phyloP scores from a whole-genome alignment of 1,284 basidiomycete species.

The Heliocybe sulcata region DNA sequence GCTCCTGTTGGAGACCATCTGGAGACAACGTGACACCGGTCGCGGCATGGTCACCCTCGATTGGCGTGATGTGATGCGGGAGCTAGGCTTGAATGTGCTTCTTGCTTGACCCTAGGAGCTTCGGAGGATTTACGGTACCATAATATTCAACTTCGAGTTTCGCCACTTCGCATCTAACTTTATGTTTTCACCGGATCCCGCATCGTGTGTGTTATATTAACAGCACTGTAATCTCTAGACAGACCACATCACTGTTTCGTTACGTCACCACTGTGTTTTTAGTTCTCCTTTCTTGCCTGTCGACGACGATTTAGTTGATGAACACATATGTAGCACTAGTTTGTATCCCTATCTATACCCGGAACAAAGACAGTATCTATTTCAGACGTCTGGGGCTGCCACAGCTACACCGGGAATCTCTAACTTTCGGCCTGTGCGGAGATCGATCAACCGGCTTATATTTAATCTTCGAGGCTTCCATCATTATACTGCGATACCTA shows the following conservation, averaged over 20 bases:
- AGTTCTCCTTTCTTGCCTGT: background rate
- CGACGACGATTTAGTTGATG: background rate
- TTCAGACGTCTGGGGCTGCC: background rate
- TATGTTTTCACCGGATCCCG: background rate
- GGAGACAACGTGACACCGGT: conserved; percentile 53
- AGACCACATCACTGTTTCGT: background rate
- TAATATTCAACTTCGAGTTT: background rate
- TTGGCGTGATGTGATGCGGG: conserved; percentile 54
- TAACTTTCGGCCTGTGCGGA: too few species aligned
- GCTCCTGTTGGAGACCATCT: conserved; percentile 35
- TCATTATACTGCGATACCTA: too few species aligned
- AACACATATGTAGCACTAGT: background rate
- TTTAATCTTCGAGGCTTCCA: too few species aligned
- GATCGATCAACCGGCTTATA: too few species aligned
- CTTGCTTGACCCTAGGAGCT: conserved; percentile 34
- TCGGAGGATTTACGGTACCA: too few species aligned
- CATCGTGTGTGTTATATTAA: background rate
- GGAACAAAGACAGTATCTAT: background rate
- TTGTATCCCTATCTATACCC: background rate
- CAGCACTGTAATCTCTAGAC: background rate
- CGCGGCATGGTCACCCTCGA: conserved; percentile 38
- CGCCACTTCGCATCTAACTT: background rate
- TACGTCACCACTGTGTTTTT: background rate
- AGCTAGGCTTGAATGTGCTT: conserved; percentile 45
- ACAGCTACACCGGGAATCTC: too few species aligned